Conservation (phyloP, 306 rosid species). For the Arachis hypogaea region DNA sequence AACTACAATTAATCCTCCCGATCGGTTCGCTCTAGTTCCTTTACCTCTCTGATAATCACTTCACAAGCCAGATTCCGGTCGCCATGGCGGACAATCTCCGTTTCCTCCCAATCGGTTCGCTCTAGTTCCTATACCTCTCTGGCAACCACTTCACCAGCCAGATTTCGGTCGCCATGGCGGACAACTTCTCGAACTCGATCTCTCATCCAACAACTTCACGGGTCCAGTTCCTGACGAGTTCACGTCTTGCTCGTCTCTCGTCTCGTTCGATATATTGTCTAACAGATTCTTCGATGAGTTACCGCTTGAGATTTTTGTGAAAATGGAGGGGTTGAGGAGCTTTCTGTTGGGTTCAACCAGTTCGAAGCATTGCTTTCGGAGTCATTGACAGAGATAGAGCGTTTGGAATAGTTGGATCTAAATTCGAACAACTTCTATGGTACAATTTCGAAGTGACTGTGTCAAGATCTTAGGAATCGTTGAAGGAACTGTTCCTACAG, state of each 20-base stretch:
- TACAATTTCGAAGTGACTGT: constrained; percentile 54
- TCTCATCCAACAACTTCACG: constrained; percentile 58
- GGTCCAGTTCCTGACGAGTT: constrained; percentile 59
- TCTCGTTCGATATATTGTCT: constrained; percentile 56
- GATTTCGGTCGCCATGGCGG: constrained; percentile 51
- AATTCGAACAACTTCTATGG: constrained; percentile 74
- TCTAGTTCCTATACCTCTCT: constrained; percentile 57
- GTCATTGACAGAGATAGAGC: constrained; percentile 50
- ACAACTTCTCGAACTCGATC: constrained; percentile 61
- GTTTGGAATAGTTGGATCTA: constrained; percentile 80
- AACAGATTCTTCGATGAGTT: constrained; percentile 63
- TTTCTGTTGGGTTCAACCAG: constrained; percentile 51
- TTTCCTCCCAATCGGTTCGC: constrained; percentile 46
- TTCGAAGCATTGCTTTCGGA: constrained; percentile 60
- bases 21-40: constrained; percentile 50
- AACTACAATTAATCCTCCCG: constrained; percentile 36
- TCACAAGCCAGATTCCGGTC: constrained; percentile 59
- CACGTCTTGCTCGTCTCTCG: constrained; percentile 51
- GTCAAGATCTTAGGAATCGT: constrained; percentile 49
- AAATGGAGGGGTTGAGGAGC: constrained; percentile 55
- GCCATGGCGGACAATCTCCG: constrained; percentile 44
- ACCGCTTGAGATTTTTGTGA: constrained; percentile 44
- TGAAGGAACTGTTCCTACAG: constrained; percentile 72
- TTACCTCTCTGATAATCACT: constrained; percentile 54
- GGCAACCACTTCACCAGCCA: constrained; percentile 56